Conservation (phyloP, 2,329 filamentous ascomycete species). For the Shiraia bambusicola region DNA sequence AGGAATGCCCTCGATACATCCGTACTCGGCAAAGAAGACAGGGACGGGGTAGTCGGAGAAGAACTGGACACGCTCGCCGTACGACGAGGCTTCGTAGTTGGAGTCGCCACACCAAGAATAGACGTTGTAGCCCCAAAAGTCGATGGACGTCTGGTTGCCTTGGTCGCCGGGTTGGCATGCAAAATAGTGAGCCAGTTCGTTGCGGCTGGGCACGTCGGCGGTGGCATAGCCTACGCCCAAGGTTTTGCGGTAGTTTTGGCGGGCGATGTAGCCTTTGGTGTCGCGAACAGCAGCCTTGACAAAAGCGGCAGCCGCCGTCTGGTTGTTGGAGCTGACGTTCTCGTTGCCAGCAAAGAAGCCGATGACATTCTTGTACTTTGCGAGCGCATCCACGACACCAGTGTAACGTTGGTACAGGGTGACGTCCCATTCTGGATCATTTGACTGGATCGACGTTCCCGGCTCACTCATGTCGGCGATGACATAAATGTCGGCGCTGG, state of each 20-base stretch:
- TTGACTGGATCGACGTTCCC: constrained; percentile 75
- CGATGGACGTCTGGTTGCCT: constrained; percentile 63
- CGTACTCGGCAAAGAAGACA: constrained; percentile 98
- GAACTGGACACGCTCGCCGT: constrained; percentile 77
- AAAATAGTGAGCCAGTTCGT: constrained; percentile 85
- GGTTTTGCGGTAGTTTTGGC: constrained; percentile 66
- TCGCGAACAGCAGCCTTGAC: constrained; percentile 98
- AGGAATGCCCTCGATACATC: constrained; percentile 67
- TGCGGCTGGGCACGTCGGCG: constrained; percentile 85
- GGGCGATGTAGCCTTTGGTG: constrained; percentile 86
- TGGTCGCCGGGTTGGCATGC: constrained; percentile 68
- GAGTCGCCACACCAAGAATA: constrained; percentile 97
- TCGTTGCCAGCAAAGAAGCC: constrained; percentile 99
- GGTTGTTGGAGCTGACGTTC: constrained; percentile 83
- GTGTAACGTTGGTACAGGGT: constrained; percentile 80
- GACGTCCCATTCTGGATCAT: constrained; percentile 75
- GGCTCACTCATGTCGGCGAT: constrained; percentile 71
- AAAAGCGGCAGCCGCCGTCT: constrained; percentile 85
- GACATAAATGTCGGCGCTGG: constrained; percentile 89
- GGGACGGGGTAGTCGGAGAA: constrained; percentile 88
- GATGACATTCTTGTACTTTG: constrained; percentile 84
- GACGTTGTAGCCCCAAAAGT: constrained; percentile 99
- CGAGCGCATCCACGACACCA: constrained; percentile 75
- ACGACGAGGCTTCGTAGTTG: constrained; percentile 73
- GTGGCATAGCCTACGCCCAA: constrained; percentile 94